Percentiles rank a stretch among this genome's conserved stretches.
These are phyloP conservation scores for Cymbidium sinense DNA, from an alignment of 106 monocot genomes.

Conservation along the genomic window DNA sequence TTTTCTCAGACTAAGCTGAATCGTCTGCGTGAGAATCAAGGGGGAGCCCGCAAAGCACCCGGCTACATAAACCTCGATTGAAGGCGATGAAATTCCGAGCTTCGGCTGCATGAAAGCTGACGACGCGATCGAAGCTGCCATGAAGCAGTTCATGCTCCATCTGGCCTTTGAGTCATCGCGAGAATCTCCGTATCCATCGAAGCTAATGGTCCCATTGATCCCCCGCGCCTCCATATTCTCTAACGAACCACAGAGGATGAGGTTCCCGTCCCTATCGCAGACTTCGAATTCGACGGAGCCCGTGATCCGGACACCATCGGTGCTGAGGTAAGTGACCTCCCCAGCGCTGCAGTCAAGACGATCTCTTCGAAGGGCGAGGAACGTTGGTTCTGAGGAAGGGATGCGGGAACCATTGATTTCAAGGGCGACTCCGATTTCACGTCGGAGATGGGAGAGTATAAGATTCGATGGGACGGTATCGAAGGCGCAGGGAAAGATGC, in stretches of 20 bases:
- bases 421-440: conserved; percentile 49
- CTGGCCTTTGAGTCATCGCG: conserved; percentile 41
- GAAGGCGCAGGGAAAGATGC: conserved; percentile 39
- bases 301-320: conserved; percentile 43
- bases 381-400: conserved; percentile 27
- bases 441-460: conserved; percentile 54
- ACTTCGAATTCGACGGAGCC: conserved; percentile 66
- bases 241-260: conserved; percentile 61
- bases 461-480: conserved; percentile 36
- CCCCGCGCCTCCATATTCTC: conserved; percentile 54
- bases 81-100: conserved; percentile 34
- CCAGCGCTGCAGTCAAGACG: conserved; percentile 37
- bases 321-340: conserved; percentile 68
- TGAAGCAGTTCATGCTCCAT: conserved; percentile 67
- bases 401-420: conserved; percentile 67
- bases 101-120: conserved; percentile 35
- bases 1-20: conserved; percentile 41
- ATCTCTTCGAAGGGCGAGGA: conserved; percentile 45
- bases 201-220: conserved; percentile 34
- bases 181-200: conserved; percentile 5
- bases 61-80: conserved; percentile 78
- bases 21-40: conserved; percentile 61
- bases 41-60: conserved; percentile 63
- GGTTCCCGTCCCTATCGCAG: conserved; percentile 24
- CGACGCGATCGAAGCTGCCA: conserved; percentile 33